These are phyloP conservation scores for Eucalyptus marginata DNA, from an alignment of 345 rosid species.

Conservation along the genomic window DNA sequence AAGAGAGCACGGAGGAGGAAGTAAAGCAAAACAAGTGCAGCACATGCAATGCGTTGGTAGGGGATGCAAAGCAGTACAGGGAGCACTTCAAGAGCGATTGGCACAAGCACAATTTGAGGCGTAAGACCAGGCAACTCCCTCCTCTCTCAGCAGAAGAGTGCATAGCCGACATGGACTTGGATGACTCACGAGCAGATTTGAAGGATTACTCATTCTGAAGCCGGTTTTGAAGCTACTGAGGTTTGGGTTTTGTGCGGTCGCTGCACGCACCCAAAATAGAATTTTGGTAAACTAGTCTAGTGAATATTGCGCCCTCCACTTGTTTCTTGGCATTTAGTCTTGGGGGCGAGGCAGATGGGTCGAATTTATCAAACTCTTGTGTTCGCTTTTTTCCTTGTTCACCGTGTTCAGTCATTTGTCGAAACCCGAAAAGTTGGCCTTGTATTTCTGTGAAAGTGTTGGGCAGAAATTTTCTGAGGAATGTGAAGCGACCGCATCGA, in stretches of 20 bases:
- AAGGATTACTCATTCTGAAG: constrained; percentile 90
- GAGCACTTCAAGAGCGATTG: constrained; percentile 91
- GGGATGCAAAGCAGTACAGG: constrained; percentile 74
- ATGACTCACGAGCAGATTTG: constrained; percentile 57
- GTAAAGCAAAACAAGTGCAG: constrained; percentile 70
- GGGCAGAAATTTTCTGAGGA: not conserved
- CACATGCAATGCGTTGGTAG: constrained; percentile 70
- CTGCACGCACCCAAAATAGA: not conserved
- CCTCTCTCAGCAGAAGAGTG: constrained; percentile 80
- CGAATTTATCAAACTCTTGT: not conserved
- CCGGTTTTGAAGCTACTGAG: not conserved
- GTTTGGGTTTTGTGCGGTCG: not conserved
- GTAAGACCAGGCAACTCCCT: constrained; percentile 78
- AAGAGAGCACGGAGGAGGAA: constrained; percentile 19
- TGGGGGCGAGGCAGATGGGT: not conserved
- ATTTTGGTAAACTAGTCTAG: not conserved
- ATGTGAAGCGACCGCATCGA: not conserved
- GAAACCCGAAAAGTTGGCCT: not conserved
- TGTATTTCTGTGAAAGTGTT: not conserved
- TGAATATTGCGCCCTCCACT: not conserved
- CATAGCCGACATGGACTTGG: constrained; percentile 54
- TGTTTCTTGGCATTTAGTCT: not conserved
- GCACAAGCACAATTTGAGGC: constrained; percentile 94
- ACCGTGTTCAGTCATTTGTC: not conserved
- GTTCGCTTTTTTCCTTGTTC: not conserved